These are phyloP conservation scores for Saccharomycopsis fodiens DNA, from an alignment of 805 yeast species.

Conservation along the genomic window DNA sequence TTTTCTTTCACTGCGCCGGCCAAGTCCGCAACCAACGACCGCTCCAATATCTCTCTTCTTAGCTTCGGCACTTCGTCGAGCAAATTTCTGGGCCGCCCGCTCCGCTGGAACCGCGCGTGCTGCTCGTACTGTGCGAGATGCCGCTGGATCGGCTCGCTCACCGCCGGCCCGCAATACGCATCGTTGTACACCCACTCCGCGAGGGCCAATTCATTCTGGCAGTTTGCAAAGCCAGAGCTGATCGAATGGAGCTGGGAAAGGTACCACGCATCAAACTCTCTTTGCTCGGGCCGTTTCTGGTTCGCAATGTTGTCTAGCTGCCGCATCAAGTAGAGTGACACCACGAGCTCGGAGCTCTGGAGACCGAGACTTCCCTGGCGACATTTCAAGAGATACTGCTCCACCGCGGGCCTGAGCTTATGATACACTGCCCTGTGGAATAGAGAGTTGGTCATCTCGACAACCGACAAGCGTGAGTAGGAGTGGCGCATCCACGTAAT, in stretches of 20 bases:
- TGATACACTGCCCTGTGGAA: constrained; percentile 2
- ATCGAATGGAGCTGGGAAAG: neutral
- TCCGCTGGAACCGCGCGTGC: neutral
- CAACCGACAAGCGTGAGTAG: constrained; percentile 7
- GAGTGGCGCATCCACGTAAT: constrained; percentile 4
- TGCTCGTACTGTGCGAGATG: neutral
- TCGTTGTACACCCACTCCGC: neutral
- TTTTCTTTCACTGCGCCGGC: neutral
- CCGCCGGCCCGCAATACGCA: neutral
- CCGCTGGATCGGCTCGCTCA: neutral
- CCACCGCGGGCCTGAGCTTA: neutral
- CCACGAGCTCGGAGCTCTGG: neutral
- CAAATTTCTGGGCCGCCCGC: neutral
- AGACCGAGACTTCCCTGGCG: neutral
- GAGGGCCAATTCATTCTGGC: neutral
- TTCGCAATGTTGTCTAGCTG: neutral
- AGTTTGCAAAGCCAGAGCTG: neutral
- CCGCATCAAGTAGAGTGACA: neutral
- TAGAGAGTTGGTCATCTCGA: constrained; percentile 10
- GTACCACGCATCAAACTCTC: neutral
- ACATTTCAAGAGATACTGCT: neutral
- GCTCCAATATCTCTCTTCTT: neutral
- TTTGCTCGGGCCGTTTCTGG: neutral
- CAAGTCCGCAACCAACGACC: neutral
- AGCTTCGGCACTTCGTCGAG: neutral